Base-by-base conservation (phyloP, 2,329 filamentous ascomycete genomes). In the Cytospora leucostoma region DNA sequence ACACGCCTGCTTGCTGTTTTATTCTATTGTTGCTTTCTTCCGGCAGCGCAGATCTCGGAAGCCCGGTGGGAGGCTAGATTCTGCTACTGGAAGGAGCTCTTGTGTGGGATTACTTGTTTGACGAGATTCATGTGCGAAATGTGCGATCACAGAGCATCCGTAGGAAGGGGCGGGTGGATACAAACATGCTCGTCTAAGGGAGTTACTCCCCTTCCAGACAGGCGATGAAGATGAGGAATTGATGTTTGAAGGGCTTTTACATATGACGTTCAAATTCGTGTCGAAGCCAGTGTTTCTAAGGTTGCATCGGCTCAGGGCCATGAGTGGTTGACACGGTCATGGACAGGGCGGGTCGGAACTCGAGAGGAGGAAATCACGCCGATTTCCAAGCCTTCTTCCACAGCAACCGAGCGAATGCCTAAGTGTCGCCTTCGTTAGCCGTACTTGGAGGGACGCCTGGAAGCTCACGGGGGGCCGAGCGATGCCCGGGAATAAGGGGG, bases 41-140 rank as follows among this genome's bases (percentile, higher is more conserved):
- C 21, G 40, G 47, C 51, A 34, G 63, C 34, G 54, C 63, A 59
- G 56, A 70, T 51, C 53, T 49, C 44, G 44, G 52, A 33, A 44
- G 56, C 56, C 12, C 34, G 56, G 50, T 11, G 12, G 63, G 56
- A 15, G 44, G 56, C 13, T 52, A 52, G 32, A 62, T 62, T 34
- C 49, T 37, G 35, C 40, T 19, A 34, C 38, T 56, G 53, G 34
- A 32, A 32, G 64, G 51, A 38, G 44, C 21, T 61, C 4, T 55
- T 52, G 52, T 54, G 50, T 10, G 33, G 61, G 21, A 35, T 53
- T 38, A 53, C 59, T 49, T 56, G 38, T 60, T 57, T 38, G n/a
- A 37, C 27, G 59, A 55, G 21, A n/a, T 38, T 50, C 50, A 61
- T 55, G 59, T 44, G 35, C 59, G 34, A 34, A 56, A 61, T 55